Base-by-base conservation (phyloP, 208 protist species). In the Tritrichomonas foetus region DNA sequence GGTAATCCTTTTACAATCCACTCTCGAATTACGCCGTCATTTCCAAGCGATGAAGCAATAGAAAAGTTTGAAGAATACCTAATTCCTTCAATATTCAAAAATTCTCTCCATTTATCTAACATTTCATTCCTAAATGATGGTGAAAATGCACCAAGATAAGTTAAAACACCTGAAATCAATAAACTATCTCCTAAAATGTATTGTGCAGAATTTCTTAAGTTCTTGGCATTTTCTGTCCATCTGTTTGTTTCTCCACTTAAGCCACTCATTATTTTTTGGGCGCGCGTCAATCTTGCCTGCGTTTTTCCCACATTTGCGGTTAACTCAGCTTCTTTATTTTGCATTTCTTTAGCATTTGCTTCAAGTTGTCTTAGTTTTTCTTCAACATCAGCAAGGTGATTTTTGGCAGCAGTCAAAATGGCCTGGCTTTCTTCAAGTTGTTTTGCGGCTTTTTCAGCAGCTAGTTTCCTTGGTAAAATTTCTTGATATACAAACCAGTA, bases 1-100 rank as follows among this genome's bases (percentile, higher is more conserved):
- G 98, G 98, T 36, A 99, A 97, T 20, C 97, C 97, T 94, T 99
- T 97, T 94, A 98, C 98, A 95, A 98, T 98, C 98, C 98, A 99
- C 93, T 95, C 96, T 14, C 98, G 98, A 33, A 98, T 97, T 47
- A 93, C 69, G 33, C 96, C 95, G 13, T 97, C 94, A 75, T 96
- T 96, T 27, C 97, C 97, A 33, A 99, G 96, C 49, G 98, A 96
- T 82, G 97, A 97, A 16, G 98, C 97, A 47, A 97, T 96, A 94
- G 98, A 97, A 74, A 99, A 95, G 92, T 96, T 96, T 69, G 97
- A 96, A 53, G 97, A 98, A 96, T 98, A 97, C 14, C 98, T 98
- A 94, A 99, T 98, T 61, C 96, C 96, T 57, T 97, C 95, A 94
- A 97, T 94, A 74, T 97, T 96, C 66, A 99, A 96, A 94, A 96